phyloP scores from a whole-genome alignment of 73 alveolate genomes.

The Paramecium tetraurelia region DNA sequence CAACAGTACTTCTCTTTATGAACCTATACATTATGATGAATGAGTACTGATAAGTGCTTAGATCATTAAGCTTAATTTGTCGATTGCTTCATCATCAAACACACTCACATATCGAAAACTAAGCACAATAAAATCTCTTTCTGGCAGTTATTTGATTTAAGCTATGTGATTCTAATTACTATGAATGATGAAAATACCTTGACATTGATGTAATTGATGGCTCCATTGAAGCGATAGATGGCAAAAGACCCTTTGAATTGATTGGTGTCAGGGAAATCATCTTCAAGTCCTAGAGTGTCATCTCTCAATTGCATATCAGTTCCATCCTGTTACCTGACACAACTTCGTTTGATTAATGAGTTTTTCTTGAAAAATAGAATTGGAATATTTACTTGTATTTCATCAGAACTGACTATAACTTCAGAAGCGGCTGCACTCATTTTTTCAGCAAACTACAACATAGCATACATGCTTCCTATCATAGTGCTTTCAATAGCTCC shows the following conservation, averaged over 20 bases:
- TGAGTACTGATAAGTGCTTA: neutral
- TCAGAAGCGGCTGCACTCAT: constrained; percentile 51
- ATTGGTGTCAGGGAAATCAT: neutral
- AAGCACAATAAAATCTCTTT: neutral
- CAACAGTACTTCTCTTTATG: neutral
- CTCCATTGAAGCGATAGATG: neutral
- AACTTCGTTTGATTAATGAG: neutral
- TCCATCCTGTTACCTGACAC: neutral
- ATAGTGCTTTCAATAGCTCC: constrained; percentile 21
- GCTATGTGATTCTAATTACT: constrained; percentile 15
- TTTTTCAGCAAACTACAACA: constrained; percentile 39
- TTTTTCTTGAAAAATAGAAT: neutral
- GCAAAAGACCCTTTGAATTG: neutral
- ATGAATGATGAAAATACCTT: no score
- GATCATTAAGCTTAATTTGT: neutral
- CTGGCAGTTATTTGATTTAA: constrained; percentile 17
- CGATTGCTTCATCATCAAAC: neutral
- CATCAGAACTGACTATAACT: neutral
- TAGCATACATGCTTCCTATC: constrained; percentile 18
- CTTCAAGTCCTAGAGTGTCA: neutral
- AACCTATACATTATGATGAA: neutral
- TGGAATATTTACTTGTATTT: neutral
- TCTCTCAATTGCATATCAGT: neutral
- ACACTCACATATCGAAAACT: constrained; percentile 26
- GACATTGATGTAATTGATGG: constrained; percentile 3